Percentiles rank a stretch among this genome's conserved stretches.
phyloP scores from a whole-genome alignment of 306 rosid species.

The Cicer chorassanicum region DNA sequence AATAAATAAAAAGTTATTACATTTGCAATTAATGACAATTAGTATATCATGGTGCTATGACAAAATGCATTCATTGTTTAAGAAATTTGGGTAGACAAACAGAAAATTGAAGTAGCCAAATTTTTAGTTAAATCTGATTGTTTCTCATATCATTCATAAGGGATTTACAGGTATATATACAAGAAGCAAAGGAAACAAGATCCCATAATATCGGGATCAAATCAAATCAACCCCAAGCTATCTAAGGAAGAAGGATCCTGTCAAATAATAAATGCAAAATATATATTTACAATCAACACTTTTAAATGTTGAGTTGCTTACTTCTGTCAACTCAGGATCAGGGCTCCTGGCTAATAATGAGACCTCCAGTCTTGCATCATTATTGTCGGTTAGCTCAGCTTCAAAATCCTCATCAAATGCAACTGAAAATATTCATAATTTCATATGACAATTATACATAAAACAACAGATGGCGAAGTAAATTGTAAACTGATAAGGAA shows the following conservation, averaged over 20 bases:
- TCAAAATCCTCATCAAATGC: slow-evolving; percentile 99
- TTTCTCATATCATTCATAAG: not conserved
- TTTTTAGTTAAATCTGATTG: not conserved
- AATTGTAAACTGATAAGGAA: slow-evolving; percentile 14
- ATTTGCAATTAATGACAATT: slow-evolving; percentile 35
- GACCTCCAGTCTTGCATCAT: slow-evolving; percentile 74
- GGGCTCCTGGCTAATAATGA: slow-evolving; percentile 76
- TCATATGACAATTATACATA: slow-evolving; percentile 16
- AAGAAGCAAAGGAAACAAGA: slow-evolving; percentile 5
- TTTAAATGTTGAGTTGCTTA: slow-evolving; percentile 47
- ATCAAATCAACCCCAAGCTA: not conserved
- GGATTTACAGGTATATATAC: not conserved
- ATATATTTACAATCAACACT: not conserved
- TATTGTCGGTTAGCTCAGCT: slow-evolving; percentile 85
- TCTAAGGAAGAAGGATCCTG: not conserved
- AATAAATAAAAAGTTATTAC: slow-evolving; percentile 1
- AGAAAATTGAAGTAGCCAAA: slow-evolving; percentile 31
- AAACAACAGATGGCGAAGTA: slow-evolving; percentile 34
- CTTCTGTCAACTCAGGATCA: slow-evolving; percentile 85
- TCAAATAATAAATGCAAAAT: slow-evolving; percentile 9
- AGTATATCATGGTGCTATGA: slow-evolving; percentile 38
- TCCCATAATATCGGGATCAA: not conserved
- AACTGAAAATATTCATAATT: slow-evolving; percentile 56
- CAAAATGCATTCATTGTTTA: slow-evolving; percentile 23
- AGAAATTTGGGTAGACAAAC: slow-evolving; percentile 12